Evolutionary conservation across 1,139 yeast species (phyloP).

Genomic region (Suhomyces ambrosiae): DNA sequence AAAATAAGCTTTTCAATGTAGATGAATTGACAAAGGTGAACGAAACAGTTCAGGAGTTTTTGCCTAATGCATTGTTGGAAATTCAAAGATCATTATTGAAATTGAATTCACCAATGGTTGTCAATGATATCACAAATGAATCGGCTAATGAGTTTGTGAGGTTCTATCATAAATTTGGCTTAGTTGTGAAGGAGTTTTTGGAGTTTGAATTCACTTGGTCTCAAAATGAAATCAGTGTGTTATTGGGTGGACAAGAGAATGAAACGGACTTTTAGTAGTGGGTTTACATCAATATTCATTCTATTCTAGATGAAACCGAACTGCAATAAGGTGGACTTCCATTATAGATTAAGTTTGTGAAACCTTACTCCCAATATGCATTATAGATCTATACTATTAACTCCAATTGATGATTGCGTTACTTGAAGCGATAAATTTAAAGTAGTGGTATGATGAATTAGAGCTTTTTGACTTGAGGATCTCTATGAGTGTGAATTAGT

Average conservation of each 20-base stretch:
- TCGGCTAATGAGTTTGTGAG: conserved; percentile 53
- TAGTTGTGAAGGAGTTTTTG: conserved; percentile 45
- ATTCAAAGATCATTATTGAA: conserved; percentile 57
- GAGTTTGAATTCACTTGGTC: conserved; percentile 52
- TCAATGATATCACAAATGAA: conserved; percentile 52
- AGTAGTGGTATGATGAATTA: too few relatives aligned
- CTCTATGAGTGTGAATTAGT: too few relatives aligned
- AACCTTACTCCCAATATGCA: too few relatives aligned
- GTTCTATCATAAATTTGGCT: conserved; percentile 53
- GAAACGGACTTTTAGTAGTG: too few relatives aligned
- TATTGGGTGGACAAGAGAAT: conserved; percentile 29
- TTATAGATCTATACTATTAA: too few relatives aligned
- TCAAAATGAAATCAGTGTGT: conserved; percentile 60
- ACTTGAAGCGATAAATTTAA: too few relatives aligned
- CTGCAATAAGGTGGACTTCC: too few relatives aligned
- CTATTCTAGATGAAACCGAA: not conserved
- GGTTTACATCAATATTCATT: not conserved
- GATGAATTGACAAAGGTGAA: conserved; percentile 46
- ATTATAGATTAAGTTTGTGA: too few relatives aligned
- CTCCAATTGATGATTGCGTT: not conserved
- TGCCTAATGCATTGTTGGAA: conserved; percentile 67
- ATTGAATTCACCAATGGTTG: conserved; percentile 63
- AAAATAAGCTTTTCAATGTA: conserved; percentile 59
- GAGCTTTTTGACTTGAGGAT: too few relatives aligned
- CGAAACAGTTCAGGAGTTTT: conserved; percentile 45